Evolutionary conservation across 345 rosid genomes (phyloP).

Genomic region (Odontarrhena argentea): DNA sequence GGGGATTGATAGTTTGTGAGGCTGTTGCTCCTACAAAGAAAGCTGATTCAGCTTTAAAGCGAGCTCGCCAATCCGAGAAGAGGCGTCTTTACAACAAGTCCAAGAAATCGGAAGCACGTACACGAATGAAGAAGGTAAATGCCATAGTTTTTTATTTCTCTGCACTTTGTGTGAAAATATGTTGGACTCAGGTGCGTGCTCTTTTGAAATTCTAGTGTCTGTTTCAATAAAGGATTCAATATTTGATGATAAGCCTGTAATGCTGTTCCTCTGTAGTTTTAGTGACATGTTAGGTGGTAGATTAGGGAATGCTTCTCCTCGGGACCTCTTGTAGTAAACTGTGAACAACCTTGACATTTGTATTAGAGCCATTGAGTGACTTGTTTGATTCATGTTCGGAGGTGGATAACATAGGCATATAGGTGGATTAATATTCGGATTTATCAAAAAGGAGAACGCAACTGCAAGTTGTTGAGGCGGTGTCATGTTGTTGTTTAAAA

Average conservation of each 20-base stretch:
- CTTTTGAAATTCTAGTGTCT: neutral
- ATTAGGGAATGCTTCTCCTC: neutral
- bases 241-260: neutral
- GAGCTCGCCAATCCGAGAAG: conserved; percentile 86
- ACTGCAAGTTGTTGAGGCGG: no score
- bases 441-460: no score
- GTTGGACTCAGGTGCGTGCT: neutral
- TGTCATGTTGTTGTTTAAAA: neutral
- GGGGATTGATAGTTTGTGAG: conserved; percentile 67
- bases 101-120: conserved; percentile 79
- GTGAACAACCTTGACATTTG: no score
- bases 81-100: conserved; percentile 80
- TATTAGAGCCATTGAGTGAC: no score
- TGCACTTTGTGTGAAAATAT: neutral
- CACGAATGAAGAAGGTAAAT: conserved; percentile 95
- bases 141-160: neutral
- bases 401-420: no score
- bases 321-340: neutral
- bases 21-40: conserved; percentile 67
- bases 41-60: conserved; percentile 87
- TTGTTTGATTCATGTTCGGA: no score
- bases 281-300: neutral
- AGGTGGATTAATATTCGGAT: no score
- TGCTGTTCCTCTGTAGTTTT: neutral
- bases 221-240: neutral